Evolutionary conservation across 2,329 filamentous ascomycete species (phyloP).

Genomic region (Juglanconis oblonga): DNA sequence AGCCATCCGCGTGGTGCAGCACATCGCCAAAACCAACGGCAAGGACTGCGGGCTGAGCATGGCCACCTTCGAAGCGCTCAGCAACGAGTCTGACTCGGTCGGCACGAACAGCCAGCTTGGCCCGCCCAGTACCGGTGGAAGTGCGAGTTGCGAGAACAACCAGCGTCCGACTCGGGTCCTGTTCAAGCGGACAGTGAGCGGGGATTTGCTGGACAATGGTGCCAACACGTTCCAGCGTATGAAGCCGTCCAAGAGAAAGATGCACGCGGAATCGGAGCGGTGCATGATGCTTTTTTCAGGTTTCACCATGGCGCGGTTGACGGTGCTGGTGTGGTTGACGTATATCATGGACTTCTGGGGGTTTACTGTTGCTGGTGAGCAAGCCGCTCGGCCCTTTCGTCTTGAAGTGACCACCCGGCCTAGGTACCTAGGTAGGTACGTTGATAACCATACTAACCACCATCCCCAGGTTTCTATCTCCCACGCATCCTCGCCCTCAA

Average conservation of each 20-base stretch:
- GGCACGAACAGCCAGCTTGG: conserved; percentile 18
- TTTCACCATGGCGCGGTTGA: conserved; percentile 32
- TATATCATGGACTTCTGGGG: conserved; percentile 38
- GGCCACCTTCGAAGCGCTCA: conserved; percentile 21
- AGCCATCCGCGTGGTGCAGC: conserved; percentile 39
- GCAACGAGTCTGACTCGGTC: conserved; percentile 5
- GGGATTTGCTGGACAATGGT: conserved; percentile 2
- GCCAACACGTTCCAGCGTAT: conserved; percentile 10
- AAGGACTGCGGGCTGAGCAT: conserved; percentile 25
- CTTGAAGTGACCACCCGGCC: rapidly evolving
- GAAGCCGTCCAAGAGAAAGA: conserved; percentile 16
- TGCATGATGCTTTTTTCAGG: conserved; percentile 33
- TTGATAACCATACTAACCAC: background rate
- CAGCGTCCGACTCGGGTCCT: background rate
- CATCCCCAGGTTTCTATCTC: conserved; percentile 35
- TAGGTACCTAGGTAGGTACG: background rate
- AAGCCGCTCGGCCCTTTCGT: background rate
- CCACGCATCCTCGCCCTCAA: conserved; percentile 50
- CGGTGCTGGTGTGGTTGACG: conserved; percentile 34
- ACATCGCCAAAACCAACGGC: conserved; percentile 30
- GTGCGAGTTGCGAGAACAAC: background rate
- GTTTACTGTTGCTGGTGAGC: conserved; percentile 35
- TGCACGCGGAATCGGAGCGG: conserved; percentile 18
- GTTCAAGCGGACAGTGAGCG: conserved; percentile 11
- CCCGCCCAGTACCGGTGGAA: background rate